Conservation (phyloP, 225 moss, liverwort and hornwort genomes). For the Neckera pumila region DNA sequence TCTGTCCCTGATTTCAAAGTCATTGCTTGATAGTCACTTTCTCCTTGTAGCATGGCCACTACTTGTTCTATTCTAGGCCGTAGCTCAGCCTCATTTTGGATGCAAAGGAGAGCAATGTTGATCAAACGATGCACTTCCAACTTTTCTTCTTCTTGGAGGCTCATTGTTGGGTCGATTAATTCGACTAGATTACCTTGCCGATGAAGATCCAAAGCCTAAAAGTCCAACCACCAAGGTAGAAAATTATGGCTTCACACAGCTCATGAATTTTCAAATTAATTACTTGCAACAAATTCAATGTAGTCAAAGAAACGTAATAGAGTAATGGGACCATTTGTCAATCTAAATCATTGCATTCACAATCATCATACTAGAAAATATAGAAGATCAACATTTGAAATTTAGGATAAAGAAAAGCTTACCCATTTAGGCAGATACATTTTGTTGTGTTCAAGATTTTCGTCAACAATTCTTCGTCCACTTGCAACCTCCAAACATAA, state of each 20-base stretch:
- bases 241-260: neutral
- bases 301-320: neutral
- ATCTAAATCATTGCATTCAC: neutral
- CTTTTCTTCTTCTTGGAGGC: too few relatives aligned
- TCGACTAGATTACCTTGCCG: too few relatives aligned
- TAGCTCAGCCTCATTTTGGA: too few relatives aligned
- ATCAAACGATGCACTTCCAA: too few relatives aligned
- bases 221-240: neutral
- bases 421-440: neutral
- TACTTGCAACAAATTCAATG: neutral
- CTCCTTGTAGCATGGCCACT: too few relatives aligned
- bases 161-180: too few relatives aligned
- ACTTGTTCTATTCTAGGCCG: too few relatives aligned
- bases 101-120: too few relatives aligned
- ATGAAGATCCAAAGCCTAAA: neutral
- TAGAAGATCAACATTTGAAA: neutral
- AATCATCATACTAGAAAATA: neutral
- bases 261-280: neutral
- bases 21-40: too few relatives aligned
- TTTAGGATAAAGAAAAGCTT: neutral
- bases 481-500: conserved; percentile 9
- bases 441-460: neutral
- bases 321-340: neutral
- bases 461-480: neutral
- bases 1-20: too few relatives aligned